Base-by-base conservation (phyloP, 495 filamentous ascomycete species). In the Aspergillus bridgeri region DNA sequence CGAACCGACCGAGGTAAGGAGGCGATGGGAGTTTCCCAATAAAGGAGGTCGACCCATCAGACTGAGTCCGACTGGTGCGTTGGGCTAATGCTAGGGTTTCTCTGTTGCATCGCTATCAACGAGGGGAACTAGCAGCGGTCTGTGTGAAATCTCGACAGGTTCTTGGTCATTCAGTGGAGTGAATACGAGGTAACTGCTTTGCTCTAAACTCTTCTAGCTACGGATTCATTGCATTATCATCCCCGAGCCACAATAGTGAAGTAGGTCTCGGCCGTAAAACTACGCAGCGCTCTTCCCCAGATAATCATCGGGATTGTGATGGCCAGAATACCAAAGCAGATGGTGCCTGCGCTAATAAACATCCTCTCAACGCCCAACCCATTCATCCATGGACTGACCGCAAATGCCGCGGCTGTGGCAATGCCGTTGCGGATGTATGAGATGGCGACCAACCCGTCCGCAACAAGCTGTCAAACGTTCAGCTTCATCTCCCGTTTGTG, bases 401-500 rank as follows among this genome's bases (percentile, higher is more conserved):
- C 54, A 45, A 57, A 57, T 21, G 54, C 22, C 6, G 22, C 25
- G 1, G 47, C 54, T 8, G 47, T 57, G 2, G 54, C 25, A 27
- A 57, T 25, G 2, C 20, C 46, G 29, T 57, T 57, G 3, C 54
- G 47, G 8, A 51, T 21, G 47, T n/a, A 42, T 1, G 54, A 45
- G 9, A 57, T 57, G 6, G 45, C 33, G n/a, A 57, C 47, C 6
- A 57, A 33, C 5, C 54, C 54, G 44, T 57, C 54, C 13, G 54
- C 46, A 9, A 57, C 33, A 27, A 57, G 47, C 54, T 57, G 18
- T 21, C n/a, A 27, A 17, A 44, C 23, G 6, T 25, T 48, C 27
- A 44, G 19, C 24, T 18, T 4, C 21, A 7, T 44, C n/a, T n/a
- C 18, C 9, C 18, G 9, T 42, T 2, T 3, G 43, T 23, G 19